Base-by-base conservation (phyloP, 163 green algal species). In the Botryococcus braunii region DNA sequence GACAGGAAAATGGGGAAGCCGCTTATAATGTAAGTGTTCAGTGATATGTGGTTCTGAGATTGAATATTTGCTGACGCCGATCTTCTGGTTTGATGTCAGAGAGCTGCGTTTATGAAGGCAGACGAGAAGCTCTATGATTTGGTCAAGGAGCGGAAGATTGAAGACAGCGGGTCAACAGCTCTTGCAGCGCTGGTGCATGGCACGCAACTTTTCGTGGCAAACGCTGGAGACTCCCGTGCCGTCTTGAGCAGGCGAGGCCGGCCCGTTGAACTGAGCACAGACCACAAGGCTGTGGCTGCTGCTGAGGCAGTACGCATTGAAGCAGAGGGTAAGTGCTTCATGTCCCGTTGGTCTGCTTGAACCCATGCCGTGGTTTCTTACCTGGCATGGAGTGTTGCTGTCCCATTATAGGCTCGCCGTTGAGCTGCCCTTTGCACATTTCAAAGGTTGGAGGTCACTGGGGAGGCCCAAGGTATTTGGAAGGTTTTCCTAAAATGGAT, bases 161-260 rank as follows among this genome's bases (percentile, higher is more conserved):
- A 65, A n/a, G n/a, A n/a, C 37, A 64, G 61, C 0, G 82, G 82
- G 31, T 74, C 73, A 13, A 86, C 81, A 8, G 82, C 71, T 6
- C 58, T 82, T 11, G 75, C 71, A 4, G 71, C 60, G 29, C 50
- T 84, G 37, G 36, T 86, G 17, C 71, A 48, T 29, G 78, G 74
- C 31, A 39, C 62, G 11, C 73, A 62, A 27, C 47, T 86, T 64
- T 49, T 80, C 7, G 66, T 92, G 21, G 85, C 84, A n/a, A 89
- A 91, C 63, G 74, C 79, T 31, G 90, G 90, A 17, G 90, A 97
- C 83, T 91, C 82, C 68, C 79, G 90, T 38, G 86, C 84, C 5
- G 86, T 97, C 64, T 73, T 97, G 31, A 80, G 77, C 29, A 77
- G 82, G 41, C 66, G 72, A 29, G 84, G 84, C 46, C 59, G 43